Evolutionary conservation across 768 basidiomycete genomes (phyloP), one percentile per base, ranked within the genome.

Genomic region (Boletellus emodensis): DNA sequence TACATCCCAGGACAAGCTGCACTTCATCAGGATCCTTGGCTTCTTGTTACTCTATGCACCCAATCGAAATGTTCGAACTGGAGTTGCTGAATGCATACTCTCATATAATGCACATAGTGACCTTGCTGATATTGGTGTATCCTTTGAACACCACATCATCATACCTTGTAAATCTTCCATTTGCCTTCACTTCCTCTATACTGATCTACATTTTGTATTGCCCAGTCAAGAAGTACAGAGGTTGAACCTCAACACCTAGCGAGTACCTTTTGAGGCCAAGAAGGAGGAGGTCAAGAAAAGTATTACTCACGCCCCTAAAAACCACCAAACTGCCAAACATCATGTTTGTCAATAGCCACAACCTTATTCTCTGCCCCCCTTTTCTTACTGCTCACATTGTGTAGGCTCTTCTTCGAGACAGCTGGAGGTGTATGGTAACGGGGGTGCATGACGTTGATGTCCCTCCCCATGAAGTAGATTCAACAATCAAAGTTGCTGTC

Each of bases 221-320:
- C 32, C 26, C 32, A 61, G 60, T 63, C 15, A 56, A 42, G 28
- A 53, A 36, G 22, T 44, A 15, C 39, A 60, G 48, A 41, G 54
- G 50, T 7, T 4, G 6, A 41, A 70, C 62, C 1, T 64, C 65
- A 6, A 18, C 38, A 28, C 18, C 56, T 7, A 58, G 52, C 11
- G 18, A 42, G 7, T 48, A 53, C 41, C 34, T 59, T 7, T 55
- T 53, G 26, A 40, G 24, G 47, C 10, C n/a, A 22, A 46, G 15
- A 34, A 49, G 20, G 20, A 20, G 20, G 20, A 20, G 20, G 3
- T 20, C 20, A 20, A 20, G 20, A 20, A 20, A 20, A 20, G 3
- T 20, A 1, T 20, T 20, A 20, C 20, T 3, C 20, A 20, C 2
- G 20, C 20, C 20, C 20, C 20, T 20, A 20, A 20, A 3, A 20